These are phyloP conservation scores for Marasmius tenuissimus DNA, from an alignment of 1,284 basidiomycete species.

Conservation along the genomic window DNA sequence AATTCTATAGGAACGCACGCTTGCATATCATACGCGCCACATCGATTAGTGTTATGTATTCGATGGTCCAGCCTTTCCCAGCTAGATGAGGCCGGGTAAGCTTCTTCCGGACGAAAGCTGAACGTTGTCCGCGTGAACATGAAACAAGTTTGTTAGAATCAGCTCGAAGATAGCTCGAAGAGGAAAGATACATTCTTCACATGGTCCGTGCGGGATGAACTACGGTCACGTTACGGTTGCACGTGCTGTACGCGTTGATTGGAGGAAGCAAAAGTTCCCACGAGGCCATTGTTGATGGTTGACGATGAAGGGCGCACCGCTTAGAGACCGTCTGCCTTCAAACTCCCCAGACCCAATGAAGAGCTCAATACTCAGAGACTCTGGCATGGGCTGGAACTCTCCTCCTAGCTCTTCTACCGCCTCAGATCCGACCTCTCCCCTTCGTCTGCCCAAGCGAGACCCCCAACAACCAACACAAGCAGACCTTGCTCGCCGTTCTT, in stretches of 20 bases:
- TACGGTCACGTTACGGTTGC: not conserved
- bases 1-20: too few species aligned
- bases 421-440: conserved; percentile 50
- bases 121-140: too few species aligned
- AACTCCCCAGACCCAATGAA: conserved; percentile 66
- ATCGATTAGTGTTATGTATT: too few species aligned
- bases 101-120: too few species aligned
- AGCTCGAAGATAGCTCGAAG: too few species aligned
- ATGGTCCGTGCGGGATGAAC: not conserved
- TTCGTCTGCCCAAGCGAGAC: conserved; percentile 73
- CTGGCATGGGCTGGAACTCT: conserved; percentile 54
- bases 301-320: conserved; percentile 30
- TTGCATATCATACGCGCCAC: too few species aligned
- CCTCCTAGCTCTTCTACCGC: conserved; percentile 35
- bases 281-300: conserved; percentile 2
- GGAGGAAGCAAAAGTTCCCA: not conserved
- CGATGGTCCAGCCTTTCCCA: too few species aligned
- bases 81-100: too few species aligned
- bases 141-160: too few species aligned
- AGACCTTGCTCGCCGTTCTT: conserved; percentile 68
- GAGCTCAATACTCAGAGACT: conserved; percentile 58
- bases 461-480: conserved; percentile 36
- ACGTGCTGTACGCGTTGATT: not conserved
- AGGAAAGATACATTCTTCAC: not conserved
- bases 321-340: conserved; percentile 61